These are phyloP conservation scores for Termitomyces sp. DNA, from an alignment of 768 basidiomycete genomes.

Conservation along the genomic window DNA sequence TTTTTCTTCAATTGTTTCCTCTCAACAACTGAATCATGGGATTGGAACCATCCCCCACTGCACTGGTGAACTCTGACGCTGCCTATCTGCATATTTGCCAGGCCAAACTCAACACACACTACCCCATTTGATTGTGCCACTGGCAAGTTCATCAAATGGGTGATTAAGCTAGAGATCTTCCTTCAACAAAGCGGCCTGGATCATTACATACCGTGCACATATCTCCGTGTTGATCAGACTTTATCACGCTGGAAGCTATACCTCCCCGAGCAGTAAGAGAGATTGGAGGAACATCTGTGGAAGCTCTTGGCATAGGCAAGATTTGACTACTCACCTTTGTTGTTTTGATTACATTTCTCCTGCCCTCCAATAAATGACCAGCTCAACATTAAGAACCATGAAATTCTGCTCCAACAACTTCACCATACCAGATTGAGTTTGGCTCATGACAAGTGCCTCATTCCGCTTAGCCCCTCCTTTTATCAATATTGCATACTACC, in stretches of 20 bases:
- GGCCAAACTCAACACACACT: background rate
- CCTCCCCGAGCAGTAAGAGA: background rate
- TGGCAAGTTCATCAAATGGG: background rate
- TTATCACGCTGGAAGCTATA: background rate
- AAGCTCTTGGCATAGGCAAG: background rate
- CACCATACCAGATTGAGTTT: too few relatives aligned
- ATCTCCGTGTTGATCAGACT: background rate
- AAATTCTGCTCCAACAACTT: too few relatives aligned
- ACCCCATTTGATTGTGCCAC: background rate
- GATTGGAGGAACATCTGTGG: background rate
- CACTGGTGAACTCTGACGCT: background rate
- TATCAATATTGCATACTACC: too few relatives aligned
- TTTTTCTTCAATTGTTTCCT: background rate
- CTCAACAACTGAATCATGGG: background rate
- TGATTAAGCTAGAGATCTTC: background rate
- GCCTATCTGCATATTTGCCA: background rate
- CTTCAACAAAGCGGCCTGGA: background rate
- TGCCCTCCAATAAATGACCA: too few relatives aligned
- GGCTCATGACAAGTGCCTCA: too few relatives aligned
- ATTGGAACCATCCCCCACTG: background rate
- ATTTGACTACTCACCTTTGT: conserved; percentile 10
- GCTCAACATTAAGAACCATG: too few relatives aligned
- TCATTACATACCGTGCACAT: background rate
- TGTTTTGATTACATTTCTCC: too few relatives aligned
- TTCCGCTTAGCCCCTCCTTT: too few relatives aligned